Base-by-base conservation (phyloP, 2,329 filamentous ascomycete genomes). In the Moelleriella libera region DNA sequence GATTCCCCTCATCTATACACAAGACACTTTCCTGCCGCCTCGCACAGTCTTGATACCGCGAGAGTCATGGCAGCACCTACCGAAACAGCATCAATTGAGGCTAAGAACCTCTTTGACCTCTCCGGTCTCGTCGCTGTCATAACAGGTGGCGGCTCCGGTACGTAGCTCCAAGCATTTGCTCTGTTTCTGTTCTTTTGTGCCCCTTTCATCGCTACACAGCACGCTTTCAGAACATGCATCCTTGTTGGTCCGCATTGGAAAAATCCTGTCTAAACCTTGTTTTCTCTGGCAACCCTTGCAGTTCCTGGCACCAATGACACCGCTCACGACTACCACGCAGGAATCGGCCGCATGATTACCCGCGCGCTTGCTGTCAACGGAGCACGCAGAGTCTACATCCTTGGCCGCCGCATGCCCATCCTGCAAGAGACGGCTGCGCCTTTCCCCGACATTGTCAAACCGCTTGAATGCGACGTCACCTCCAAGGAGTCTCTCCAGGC, bases 341-440 rank as follows among this genome's bases (percentile, higher is more conserved):
- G 75, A 5, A 72, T 78, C 52, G 74, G 74, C 10, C 60, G 75
- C 30, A 74, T 75, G 66, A 75, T 78, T 56, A 67, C 74, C 6
- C 65, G 66, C 47, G 71, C 73, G 31, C 62, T 78, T 3, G 71
- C 65, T n/a, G 54, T 64, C n/a, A 76, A 73, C 46, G 75, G 75
- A 10, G 74, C 74, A 4, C 55, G 61, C 42, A 69, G 68, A 48
- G 69, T 78, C 12, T 78, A 76, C 59, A 78, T 78, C 46, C 57
- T 71, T 34, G 74, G 74, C 3, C 67, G 74, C n/a, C 69, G 75
- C n/a, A 58, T 65, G 42, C 63, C 67, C 8, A 62, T 67, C 12
- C 66, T 78, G 4, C 58, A 74, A 48, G 55, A 60, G n/a, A 71
- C 74, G 6, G 68, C 68, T 1, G 54, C 62, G 12, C 59, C 62